A percentile compares a stretch with the other conserved stretches of the same genome.
These are phyloP conservation scores for Priceomyces haplophilus DNA, from an alignment of 805 yeast genomes.

Conservation along the genomic window DNA sequence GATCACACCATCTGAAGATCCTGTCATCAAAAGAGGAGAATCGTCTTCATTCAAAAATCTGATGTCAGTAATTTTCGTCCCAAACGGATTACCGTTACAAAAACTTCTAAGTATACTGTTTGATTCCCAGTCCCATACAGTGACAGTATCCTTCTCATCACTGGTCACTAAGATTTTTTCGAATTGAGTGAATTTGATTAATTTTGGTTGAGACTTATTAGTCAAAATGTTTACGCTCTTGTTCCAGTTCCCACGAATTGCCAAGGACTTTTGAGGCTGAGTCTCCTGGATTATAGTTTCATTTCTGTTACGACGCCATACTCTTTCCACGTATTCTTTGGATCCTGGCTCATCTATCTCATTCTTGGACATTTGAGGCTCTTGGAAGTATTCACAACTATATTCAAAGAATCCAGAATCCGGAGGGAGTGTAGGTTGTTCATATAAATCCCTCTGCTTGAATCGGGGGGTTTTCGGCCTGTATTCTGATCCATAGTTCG, in stretches of 20 bases:
- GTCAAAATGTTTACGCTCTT: constrained; percentile 55
- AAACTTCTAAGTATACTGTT: constrained; percentile 61
- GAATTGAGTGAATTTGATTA: constrained; percentile 82
- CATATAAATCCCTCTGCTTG: constrained; percentile 30
- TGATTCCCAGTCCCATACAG: constrained; percentile 85
- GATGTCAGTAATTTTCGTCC: constrained; percentile 83
- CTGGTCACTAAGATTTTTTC: constrained; percentile 77
- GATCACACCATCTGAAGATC: constrained; percentile 93
- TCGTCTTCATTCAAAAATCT: constrained; percentile 92
- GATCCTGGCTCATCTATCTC: constrained; percentile 94
- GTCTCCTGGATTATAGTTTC: constrained; percentile 84
- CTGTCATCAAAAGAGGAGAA: constrained; percentile 75
- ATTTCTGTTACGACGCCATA: constrained; percentile 90
- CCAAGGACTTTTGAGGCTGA: constrained; percentile 81
- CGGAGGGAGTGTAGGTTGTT: constrained; percentile 47
- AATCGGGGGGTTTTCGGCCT: constrained; percentile 60
- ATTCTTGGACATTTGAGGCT: constrained; percentile 84
- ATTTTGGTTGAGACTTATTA: constrained; percentile 76
- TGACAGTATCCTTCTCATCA: constrained; percentile 79
- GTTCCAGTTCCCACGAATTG: constrained; percentile 85
- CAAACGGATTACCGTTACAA: constrained; percentile 80
- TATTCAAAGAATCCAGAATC: constrained; percentile 68
- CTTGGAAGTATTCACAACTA: constrained; percentile 89
- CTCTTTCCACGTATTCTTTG: constrained; percentile 69
- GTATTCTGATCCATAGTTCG: constrained; percentile 42